Conservation (phyloP, 192 early-diverging fungal species). For the Backusella mclennaniae region DNA sequence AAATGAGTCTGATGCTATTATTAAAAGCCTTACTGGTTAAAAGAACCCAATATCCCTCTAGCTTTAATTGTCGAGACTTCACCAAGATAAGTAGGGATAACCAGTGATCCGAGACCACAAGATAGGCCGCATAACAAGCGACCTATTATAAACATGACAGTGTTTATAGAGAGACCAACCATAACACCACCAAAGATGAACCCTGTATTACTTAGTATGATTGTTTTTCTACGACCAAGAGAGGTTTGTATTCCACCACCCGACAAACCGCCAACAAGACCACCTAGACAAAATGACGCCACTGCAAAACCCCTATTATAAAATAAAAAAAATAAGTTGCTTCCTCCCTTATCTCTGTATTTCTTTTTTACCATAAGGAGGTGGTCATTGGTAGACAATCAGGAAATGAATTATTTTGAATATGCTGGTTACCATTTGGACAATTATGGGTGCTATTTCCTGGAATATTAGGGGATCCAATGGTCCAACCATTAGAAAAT, state of each 20-base stretch:
- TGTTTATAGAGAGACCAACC: constrained; percentile 60
- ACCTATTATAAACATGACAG: constrained; percentile 39
- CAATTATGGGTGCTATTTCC: constrained; percentile 33
- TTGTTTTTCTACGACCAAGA: constrained; percentile 35
- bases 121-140: constrained; percentile 54
- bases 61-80: constrained; percentile 45
- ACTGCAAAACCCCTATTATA: constrained; percentile 43
- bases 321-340: neutral
- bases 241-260: constrained; percentile 42
- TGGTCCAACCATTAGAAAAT: constrained; percentile 41
- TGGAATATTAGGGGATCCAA: constrained; percentile 46
- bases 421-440: constrained; percentile 5
- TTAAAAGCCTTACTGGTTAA: constrained; percentile 36
- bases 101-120: constrained; percentile 53
- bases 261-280: constrained; percentile 48
- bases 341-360: neutral
- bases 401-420: constrained; percentile 14
- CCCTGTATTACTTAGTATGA: constrained; percentile 67
- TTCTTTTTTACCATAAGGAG: constrained; percentile 21
- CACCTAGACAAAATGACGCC: constrained; percentile 49
- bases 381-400: constrained; percentile 37
- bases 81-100: constrained; percentile 53
- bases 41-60: constrained; percentile 48
- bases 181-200: constrained; percentile 64
- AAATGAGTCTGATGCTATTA: neutral